These are phyloP conservation scores for Kwoniella mangroviensis DNA, from an alignment of 768 basidiomycete species.

Conservation along the genomic window DNA sequence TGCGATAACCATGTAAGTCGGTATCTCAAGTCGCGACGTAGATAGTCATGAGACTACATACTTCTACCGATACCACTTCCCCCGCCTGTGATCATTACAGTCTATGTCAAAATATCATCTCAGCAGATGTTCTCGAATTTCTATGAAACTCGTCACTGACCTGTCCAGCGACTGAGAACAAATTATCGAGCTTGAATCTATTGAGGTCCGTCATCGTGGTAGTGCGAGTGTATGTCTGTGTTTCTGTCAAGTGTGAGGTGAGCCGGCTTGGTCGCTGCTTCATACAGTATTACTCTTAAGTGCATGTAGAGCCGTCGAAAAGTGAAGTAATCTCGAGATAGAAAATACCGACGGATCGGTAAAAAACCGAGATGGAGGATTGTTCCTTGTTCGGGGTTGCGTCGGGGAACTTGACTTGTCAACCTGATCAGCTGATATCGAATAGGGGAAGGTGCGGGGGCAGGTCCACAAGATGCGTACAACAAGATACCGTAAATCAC, in stretches of 20 bases:
- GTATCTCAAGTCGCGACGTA: too few relatives aligned
- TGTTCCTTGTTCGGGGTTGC: background rate
- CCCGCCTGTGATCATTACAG: constrained; percentile 44
- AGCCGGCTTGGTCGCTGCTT: too few relatives aligned
- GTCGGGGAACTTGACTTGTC: background rate
- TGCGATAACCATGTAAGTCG: background rate
- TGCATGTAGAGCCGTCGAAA: background rate
- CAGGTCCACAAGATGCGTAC: background rate
- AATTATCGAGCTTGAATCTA: constrained; percentile 26
- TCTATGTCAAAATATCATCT: background rate
- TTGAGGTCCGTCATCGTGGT: constrained; percentile 6
- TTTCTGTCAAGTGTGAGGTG: too few relatives aligned
- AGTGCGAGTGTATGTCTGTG: background rate
- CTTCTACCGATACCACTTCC: constrained; percentile 48
- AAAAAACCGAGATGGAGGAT: background rate
- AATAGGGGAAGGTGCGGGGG: background rate
- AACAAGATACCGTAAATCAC: background rate
- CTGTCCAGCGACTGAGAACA: constrained; percentile 37
- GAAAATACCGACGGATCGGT: background rate
- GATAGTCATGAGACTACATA: constrained; percentile 52
- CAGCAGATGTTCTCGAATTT: background rate
- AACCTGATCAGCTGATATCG: background rate
- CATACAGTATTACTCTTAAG: too few relatives aligned
- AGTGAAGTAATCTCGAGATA: background rate
- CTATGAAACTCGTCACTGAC: constrained; percentile 7